phyloP scores from a whole-genome alignment of 768 basidiomycete species.

The Naganishia randhawae region DNA sequence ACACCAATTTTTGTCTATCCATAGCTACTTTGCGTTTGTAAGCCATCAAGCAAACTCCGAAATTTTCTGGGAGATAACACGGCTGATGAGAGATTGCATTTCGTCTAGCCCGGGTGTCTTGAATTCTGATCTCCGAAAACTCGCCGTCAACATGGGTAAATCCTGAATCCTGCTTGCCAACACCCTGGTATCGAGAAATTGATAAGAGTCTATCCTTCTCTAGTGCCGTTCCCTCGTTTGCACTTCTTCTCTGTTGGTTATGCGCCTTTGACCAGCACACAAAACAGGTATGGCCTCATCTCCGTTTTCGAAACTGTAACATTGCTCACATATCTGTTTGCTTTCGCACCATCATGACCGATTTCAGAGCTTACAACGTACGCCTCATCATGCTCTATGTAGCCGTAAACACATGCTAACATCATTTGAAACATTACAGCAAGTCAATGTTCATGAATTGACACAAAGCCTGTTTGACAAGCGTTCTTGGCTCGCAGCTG shows the following conservation, averaged over 20 bases:
- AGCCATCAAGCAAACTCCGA: background rate
- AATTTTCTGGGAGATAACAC: background rate
- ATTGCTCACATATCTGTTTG: background rate
- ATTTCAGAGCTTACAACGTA: constrained; percentile 35
- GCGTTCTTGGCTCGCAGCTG: constrained; percentile 41
- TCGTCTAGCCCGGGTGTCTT: constrained; percentile 45
- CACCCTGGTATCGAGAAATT: background rate
- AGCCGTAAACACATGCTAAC: background rate
- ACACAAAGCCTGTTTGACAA: constrained; percentile 41
- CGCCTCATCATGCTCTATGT: constrained; percentile 15
- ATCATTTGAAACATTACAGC: constrained; percentile 16
- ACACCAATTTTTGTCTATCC: background rate
- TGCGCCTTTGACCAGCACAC: constrained; percentile 50
- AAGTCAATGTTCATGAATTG: constrained; percentile 39
- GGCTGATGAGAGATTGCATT: constrained; percentile 24
- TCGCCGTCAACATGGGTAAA: constrained; percentile 50
- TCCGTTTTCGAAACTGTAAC: background rate
- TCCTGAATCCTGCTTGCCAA: background rate
- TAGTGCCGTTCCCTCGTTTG: constrained; percentile 96
- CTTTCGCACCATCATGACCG: background rate
- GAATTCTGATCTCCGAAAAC: constrained; percentile 50
- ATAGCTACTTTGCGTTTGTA: constrained; percentile 42
- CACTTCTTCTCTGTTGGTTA: constrained; percentile 99
- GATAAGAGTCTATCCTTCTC: background rate
- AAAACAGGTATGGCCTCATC: constrained; percentile 19